A percentile compares a stretch with the other conserved stretches of the same genome.
Evolutionary conservation across 2,329 filamentous ascomycete species (phyloP).

Genomic region (Diaporthe eres): DNA sequence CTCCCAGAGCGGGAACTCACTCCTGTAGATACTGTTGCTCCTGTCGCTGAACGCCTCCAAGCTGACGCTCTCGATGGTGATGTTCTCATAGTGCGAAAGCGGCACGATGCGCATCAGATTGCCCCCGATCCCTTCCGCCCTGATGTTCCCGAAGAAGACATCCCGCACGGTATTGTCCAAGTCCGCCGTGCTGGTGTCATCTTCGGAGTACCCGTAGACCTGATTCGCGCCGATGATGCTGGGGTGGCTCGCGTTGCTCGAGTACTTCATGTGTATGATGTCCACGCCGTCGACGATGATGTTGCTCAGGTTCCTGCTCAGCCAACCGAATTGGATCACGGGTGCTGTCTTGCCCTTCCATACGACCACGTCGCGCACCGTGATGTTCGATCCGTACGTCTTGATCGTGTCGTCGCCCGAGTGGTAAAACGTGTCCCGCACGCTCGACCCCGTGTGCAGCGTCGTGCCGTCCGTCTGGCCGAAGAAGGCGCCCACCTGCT

Average conservation of each 20-base stretch:
- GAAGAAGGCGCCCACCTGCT: constrained; percentile 56
- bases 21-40: constrained; percentile 41
- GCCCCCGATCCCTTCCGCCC: constrained; percentile 42
- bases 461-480: constrained; percentile 54
- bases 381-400: constrained; percentile 51
- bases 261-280: constrained; percentile 49
- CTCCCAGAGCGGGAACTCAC: constrained; percentile 40
- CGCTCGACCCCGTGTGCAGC: constrained; percentile 49
- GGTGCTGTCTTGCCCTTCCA: constrained; percentile 53
- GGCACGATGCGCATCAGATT: constrained; percentile 43
- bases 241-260: constrained; percentile 43
- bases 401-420: constrained; percentile 54
- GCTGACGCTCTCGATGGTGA: constrained; percentile 43
- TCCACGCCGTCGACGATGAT: constrained; percentile 48
- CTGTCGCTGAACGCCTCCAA: constrained; percentile 39
- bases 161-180: constrained; percentile 36
- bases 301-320: constrained; percentile 46
- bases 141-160: constrained; percentile 42
- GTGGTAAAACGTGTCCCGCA: constrained; percentile 54
- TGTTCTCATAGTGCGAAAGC: constrained; percentile 41
- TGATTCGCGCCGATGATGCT: constrained; percentile 46
- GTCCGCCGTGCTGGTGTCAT: constrained; percentile 40
- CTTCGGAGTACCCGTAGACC: constrained; percentile 43
- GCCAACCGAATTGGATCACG: constrained; percentile 54
- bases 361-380: constrained; percentile 45